Percentiles rank a stretch among this genome's conserved stretches.
Evolutionary conservation across 2,329 filamentous ascomycete genomes (phyloP).

Genomic region (Tolypocladium capitatum): DNA sequence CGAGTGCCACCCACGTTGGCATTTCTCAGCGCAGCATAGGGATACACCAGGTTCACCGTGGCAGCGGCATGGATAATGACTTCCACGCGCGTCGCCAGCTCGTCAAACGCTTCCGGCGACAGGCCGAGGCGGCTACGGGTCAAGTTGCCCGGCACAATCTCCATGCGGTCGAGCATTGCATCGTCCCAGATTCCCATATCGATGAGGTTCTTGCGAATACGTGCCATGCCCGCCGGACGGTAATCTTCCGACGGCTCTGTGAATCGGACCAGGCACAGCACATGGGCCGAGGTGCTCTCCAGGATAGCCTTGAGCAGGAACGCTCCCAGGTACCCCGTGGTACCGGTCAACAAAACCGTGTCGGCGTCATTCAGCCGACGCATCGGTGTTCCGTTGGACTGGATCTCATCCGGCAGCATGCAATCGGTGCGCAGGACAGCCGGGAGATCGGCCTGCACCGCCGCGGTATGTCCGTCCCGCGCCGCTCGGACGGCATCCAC

Average conservation of each 20-base stretch:
- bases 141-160: constrained; percentile 62
- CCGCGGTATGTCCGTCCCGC: constrained; percentile 59
- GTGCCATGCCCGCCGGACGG: constrained; percentile 52
- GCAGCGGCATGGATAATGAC: constrained; percentile 69
- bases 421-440: constrained; percentile 55
- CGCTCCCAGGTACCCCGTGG: constrained; percentile 63
- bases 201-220: constrained; percentile 63
- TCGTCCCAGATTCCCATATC: constrained; percentile 68
- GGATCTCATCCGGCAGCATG: constrained; percentile 55
- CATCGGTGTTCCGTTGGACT: constrained; percentile 38
- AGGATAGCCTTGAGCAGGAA: constrained; percentile 59
- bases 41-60: constrained; percentile 69
- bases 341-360: constrained; percentile 59
- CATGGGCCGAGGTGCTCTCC: constrained; percentile 52
- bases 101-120: constrained; percentile 48
- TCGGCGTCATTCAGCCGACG: constrained; percentile 50
- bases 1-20: constrained; percentile 70
- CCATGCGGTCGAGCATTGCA: constrained; percentile 62
- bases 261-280: constrained; percentile 63
- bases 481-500: constrained; percentile 57
- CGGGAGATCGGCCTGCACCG: constrained; percentile 62
- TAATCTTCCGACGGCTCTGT: constrained; percentile 52
- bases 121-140: constrained; percentile 57
- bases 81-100: constrained; percentile 50
- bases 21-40: constrained; percentile 60